phyloP scores from a whole-genome alignment of 768 basidiomycete species.

The Leucosporidium scottii region DNA sequence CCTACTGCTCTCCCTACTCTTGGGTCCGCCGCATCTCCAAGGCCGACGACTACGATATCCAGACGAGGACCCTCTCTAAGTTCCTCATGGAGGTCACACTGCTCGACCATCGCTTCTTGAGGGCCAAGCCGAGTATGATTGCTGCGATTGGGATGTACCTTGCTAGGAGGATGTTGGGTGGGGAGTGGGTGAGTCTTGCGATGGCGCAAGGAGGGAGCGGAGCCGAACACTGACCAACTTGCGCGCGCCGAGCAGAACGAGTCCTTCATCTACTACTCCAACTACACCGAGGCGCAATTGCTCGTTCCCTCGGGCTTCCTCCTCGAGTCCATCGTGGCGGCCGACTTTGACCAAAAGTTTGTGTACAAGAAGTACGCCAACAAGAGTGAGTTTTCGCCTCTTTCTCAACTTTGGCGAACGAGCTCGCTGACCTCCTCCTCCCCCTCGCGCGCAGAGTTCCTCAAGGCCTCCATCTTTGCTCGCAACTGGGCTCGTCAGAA shows the following conservation, averaged over 20 bases:
- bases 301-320: conserved; percentile 71
- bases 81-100: conserved; percentile 95
- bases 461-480: conserved; percentile 59
- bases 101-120: conserved; percentile 82
- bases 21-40: conserved; percentile 99
- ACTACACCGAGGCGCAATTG: conserved; percentile 82
- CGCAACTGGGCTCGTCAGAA: conserved; percentile 46
- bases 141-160: conserved; percentile 98
- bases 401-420: not conserved
- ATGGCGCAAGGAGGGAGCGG: not conserved
- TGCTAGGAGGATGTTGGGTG: conserved; percentile 84
- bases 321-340: conserved; percentile 70
- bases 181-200: conserved; percentile 76
- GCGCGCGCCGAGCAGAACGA: conserved; percentile 56
- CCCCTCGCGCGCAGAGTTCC: conserved; percentile 51
- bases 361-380: conserved; percentile 93
- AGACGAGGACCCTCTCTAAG: conserved; percentile 93
- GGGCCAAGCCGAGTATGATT: conserved; percentile 84
- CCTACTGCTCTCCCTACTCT: conserved; percentile 97
- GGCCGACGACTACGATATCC: conserved; percentile 97
- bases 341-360: conserved; percentile 72
- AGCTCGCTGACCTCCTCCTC: not conserved
- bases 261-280: conserved; percentile 85
- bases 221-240: conserved; percentile 14
- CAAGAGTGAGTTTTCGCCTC: conserved; percentile 52